Evolutionary conservation across 148 eudicot species (phyloP).

Genomic region (Limonium bicolor): DNA sequence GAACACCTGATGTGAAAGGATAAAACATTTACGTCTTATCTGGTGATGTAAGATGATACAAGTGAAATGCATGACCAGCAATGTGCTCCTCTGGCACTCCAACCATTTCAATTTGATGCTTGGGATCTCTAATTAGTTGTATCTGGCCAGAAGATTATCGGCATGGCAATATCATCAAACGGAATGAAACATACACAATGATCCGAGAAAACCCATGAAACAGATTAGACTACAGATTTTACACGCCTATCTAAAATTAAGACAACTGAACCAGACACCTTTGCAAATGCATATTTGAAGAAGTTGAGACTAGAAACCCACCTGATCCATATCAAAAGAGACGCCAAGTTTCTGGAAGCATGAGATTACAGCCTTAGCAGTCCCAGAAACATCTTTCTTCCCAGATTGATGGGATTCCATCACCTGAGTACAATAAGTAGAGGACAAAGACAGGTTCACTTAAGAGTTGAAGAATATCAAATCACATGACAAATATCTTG

Average conservation of each 20-base stretch:
- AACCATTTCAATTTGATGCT: constrained; percentile 68
- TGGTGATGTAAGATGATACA: constrained; percentile 77
- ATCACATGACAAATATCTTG: neutral
- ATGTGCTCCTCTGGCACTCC: constrained; percentile 82
- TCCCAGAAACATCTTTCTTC: constrained; percentile 84
- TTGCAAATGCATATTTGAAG: too few species aligned
- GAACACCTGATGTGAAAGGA: neutral
- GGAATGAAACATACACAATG: neutral
- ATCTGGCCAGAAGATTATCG: constrained; percentile 24
- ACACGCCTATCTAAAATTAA: too few species aligned
- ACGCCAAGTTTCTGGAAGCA: constrained; percentile 89
- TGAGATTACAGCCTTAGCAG: constrained; percentile 93
- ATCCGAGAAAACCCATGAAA: too few species aligned
- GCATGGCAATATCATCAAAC: neutral
- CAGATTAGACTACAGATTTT: too few species aligned
- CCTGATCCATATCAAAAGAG: constrained; percentile 59
- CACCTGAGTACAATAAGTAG: constrained; percentile 33
- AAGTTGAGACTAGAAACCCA: constrained; percentile 6
- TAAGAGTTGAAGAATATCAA: too few species aligned
- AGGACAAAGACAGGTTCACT: too few species aligned
- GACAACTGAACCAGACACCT: too few species aligned
- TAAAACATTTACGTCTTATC: constrained; percentile 54
- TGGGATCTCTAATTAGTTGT: constrained; percentile 58
- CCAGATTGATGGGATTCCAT: constrained; percentile 83
- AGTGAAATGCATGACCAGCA: constrained; percentile 86